Evolutionary conservation across 306 rosid genomes (phyloP).

Genomic region (Castanea mollissima): DNA sequence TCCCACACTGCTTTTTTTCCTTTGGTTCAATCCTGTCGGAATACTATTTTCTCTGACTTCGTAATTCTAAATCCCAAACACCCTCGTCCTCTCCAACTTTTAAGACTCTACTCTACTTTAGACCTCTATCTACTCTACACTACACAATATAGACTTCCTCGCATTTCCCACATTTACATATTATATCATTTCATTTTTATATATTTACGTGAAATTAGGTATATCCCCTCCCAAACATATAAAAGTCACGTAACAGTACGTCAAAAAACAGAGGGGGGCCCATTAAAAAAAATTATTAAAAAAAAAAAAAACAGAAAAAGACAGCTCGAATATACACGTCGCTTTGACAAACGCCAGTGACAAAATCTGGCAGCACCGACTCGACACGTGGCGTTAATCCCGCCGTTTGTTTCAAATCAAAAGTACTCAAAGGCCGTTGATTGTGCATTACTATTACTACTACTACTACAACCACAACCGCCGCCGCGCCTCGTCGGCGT

Average conservation of each 20-base stretch:
- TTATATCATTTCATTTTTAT: too few relatives aligned
- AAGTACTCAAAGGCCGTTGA: slow-evolving; percentile 52
- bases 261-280: background rate
- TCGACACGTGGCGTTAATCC: slow-evolving; percentile 44
- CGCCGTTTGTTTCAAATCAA: slow-evolving; percentile 41
- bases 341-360: slow-evolving; percentile 43
- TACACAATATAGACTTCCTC: background rate
- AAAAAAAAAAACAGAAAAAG: background rate
- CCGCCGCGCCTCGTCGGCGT: slow-evolving; percentile 26
- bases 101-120: too few relatives aligned
- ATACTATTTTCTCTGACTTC: background rate
- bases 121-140: too few relatives aligned
- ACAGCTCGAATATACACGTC: slow-evolving; percentile 53
- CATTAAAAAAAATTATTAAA: background rate
- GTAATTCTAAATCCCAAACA: background rate
- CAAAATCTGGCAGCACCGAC: slow-evolving; percentile 44
- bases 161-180: background rate
- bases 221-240: background rate
- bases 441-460: slow-evolving; percentile 13
- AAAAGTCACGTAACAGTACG: slow-evolving; percentile 24
- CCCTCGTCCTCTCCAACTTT: background rate
- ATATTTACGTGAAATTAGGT: background rate
- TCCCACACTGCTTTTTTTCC: background rate
- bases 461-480: accelerated
- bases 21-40: background rate